These are phyloP conservation scores for Diophrys sp. DNA, from an alignment of 73 alveolate genomes.

Conservation along the genomic window DNA sequence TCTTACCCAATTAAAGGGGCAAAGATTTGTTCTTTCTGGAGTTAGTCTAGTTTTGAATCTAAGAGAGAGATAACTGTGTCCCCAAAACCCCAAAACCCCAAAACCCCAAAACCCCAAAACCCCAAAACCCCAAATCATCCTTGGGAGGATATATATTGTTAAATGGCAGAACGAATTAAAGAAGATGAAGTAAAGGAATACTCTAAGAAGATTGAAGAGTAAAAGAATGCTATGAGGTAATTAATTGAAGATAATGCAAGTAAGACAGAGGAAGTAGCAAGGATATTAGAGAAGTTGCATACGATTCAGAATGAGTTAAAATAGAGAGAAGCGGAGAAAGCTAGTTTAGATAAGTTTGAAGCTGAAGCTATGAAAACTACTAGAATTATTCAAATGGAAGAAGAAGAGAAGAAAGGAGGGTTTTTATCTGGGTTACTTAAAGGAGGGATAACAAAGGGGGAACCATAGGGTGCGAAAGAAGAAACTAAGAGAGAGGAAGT, in stretches of 20 bases:
- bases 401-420: neutral
- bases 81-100: too few relatives aligned
- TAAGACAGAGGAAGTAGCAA: neutral
- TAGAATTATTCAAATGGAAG: neutral
- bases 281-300: neutral
- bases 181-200: neutral
- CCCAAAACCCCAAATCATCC: too few relatives aligned
- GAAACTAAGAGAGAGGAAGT: neutral
- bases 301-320: neutral
- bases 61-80: neutral
- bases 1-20: neutral
- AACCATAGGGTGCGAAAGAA: neutral
- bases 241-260: neutral
- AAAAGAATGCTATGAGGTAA: neutral
- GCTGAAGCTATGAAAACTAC: neutral
- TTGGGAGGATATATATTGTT: too few relatives aligned
- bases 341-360: neutral
- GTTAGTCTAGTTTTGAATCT: neutral
- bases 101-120: too few relatives aligned
- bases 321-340: neutral
- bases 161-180: too few relatives aligned
- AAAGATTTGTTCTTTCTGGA: neutral
- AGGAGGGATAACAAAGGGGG: neutral
- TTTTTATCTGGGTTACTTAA: neutral
- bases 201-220: neutral